A percentile compares a stretch with the other conserved stretches of the same genome.
These are phyloP conservation scores for Puccinia sorghi DNA, from an alignment of 1,284 basidiomycete species.

Conservation along the genomic window DNA sequence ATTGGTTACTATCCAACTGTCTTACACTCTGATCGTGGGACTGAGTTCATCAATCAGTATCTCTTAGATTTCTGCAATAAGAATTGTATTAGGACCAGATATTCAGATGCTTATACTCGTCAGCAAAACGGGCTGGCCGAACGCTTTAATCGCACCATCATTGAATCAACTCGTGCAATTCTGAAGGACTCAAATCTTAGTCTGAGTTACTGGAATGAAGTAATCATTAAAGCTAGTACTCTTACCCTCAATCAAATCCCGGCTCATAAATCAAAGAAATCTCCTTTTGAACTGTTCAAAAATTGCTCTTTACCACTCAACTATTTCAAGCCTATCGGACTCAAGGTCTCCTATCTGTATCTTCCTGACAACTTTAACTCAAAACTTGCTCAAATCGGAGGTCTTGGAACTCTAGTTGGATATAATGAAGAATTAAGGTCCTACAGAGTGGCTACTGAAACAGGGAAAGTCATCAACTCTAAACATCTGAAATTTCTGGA, in stretches of 20 bases:
- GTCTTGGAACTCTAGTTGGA: no score
- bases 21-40: constrained; percentile 8
- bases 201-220: background rate
- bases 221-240: background rate
- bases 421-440: no score
- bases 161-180: background rate
- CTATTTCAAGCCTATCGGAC: background rate
- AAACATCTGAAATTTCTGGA: no score
- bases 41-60: constrained; percentile 10
- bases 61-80: no score
- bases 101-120: background rate
- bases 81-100: background rate
- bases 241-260: background rate
- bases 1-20: background rate
- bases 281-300: background rate
- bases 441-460: no score
- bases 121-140: constrained; percentile 18
- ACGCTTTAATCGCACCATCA: background rate
- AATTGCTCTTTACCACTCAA: background rate
- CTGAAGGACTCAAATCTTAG: background rate
- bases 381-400: no score
- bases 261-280: background rate
- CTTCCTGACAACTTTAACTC: no score
- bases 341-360: no score
- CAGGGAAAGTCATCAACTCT: no score